Evolutionary conservation across 2,329 filamentous ascomycete genomes (phyloP), one percentile per base, ranked within the genome.

Genomic region (Diaporthe helianthi): DNA sequence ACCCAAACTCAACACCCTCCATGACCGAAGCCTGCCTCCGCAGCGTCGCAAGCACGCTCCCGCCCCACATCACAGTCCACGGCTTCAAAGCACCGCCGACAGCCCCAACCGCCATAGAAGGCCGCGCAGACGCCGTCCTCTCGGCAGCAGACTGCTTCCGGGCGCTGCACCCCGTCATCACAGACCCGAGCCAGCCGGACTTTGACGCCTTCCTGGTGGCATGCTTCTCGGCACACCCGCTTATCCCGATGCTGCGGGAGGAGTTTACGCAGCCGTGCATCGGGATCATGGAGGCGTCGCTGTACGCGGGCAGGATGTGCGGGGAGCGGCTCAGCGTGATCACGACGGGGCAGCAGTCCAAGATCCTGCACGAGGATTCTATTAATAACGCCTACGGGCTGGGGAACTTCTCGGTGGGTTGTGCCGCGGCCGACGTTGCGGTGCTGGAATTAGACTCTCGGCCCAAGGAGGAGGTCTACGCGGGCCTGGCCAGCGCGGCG

Each of bases 1-100:
- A 90, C 75, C 88, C 88, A 24, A 90, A 90, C 76, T 88, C 86
- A 13, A 87, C 85, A 1, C 73, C 78, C 71, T 80, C 81, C 61
- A 90, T 90, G 86, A 90, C 88, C 26, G 79, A 85, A 41, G 82
- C 81, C 51, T 86, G 84, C 75, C 75, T 87, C 1, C 75, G 78
- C 15, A 81, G 81, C 55, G 74, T 85, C 17, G 68, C 76, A 31
- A 74, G 79, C 1, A 83, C 80, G 17, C 77, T 87, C 0, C 83
- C 85, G 1, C 77, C 81, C 6, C 78, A 84, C 71, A 82, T 86
- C 54, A 79, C 79, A 38, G 78, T 87, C 1, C 78, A 80, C 13
- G 83, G 82, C 26, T 86, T 87, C 77, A 87, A 85, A 5, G 79
- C 83, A 0, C 83, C 85, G 0, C 73, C 79, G 26, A 82, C 82